These are phyloP conservation scores for Mycena sanguinolenta DNA, from an alignment of 768 basidiomycete genomes.

Conservation along the genomic window DNA sequence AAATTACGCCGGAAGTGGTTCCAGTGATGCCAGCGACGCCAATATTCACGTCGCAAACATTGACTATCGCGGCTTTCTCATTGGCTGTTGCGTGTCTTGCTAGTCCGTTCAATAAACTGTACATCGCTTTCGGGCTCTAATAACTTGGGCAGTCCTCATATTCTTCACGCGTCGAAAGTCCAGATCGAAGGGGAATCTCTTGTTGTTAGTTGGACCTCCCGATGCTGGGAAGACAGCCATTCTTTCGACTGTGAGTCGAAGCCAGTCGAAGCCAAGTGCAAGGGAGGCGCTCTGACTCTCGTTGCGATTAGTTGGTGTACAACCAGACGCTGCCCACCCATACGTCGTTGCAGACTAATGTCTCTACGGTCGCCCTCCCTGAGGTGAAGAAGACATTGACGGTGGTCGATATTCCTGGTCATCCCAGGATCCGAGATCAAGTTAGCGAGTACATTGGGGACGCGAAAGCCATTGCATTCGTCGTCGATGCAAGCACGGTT, in stretches of 20 bases:
- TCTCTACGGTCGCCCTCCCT: slow-evolving; percentile 60
- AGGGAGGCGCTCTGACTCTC: slow-evolving; percentile 7
- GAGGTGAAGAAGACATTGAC: slow-evolving; percentile 59
- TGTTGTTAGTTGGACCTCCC: slow-evolving; percentile 82
- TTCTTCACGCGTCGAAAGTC: slow-evolving; percentile 60
- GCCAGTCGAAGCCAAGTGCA: slow-evolving; percentile 11
- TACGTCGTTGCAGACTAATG: slow-evolving; percentile 83
- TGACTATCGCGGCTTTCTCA: slow-evolving; percentile 58
- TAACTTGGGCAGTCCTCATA: slow-evolving; percentile 53
- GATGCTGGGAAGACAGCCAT: slow-evolving; percentile 89
- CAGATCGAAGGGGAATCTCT: slow-evolving; percentile 63
- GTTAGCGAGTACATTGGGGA: slow-evolving; percentile 74
- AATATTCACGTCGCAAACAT: slow-evolving; percentile 53
- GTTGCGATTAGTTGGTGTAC: slow-evolving; percentile 73
- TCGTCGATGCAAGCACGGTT: slow-evolving; percentile 83
- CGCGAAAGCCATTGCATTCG: slow-evolving; percentile 79
- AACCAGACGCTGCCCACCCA: slow-evolving; percentile 75
- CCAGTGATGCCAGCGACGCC: slow-evolving; percentile 53
- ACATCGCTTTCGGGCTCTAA: slow-evolving; percentile 11
- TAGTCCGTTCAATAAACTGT: slow-evolving; percentile 50
- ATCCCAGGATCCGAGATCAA: slow-evolving; percentile 83
- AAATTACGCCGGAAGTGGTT: slow-evolving; percentile 27
- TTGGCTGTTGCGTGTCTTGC: slow-evolving; percentile 58
- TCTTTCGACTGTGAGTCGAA: slow-evolving; percentile 70
- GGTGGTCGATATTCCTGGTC: slow-evolving; percentile 86